Evolutionary conservation across 441 rosid species (phyloP), one percentile per base, ranked within the genome.

Genomic region (Gossypium davidsonii): DNA sequence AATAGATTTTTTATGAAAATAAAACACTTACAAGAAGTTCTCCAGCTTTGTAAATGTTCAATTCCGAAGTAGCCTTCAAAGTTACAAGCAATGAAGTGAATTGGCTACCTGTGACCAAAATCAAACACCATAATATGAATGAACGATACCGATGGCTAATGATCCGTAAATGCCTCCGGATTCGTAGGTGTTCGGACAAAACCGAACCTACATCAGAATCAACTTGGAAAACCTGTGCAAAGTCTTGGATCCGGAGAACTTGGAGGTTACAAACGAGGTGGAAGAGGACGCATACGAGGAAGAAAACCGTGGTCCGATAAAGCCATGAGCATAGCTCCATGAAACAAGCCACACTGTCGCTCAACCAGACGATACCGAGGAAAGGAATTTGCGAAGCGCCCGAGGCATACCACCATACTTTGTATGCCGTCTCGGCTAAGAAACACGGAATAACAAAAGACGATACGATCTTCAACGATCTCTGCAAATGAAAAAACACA

Each of bases 361-460:
- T 92, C 48, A 89, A 74, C 85, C 86, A 70, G 31, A 88, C 92
- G 12, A 87, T 87, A 12, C 97, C 97, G 6, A 92, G 73, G 85
- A 92, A 94, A 1, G 97, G 97, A 71, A 94, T 94, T 71, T 86
- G 90, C 61, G 97, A 89, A 73, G 95, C 95, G 3, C 97, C 97
- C 4, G 59, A 92, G 2, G 95, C 92, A 68, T 94, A 92, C 98
- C 97, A 92, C 98, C 98, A 94, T 81, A 92, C 90, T 80, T 92
- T 92, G 83, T 94, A 94, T 18, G 92, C 87, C 23, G 83, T 78
- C 80, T 90, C 93, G 6, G 87, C 90, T 69, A 87, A 2, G 68
- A 92, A 88, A 73, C 95, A 92, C n/a, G 97, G 97, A 3, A 89
- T 66, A 56, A 86, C 97, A 76, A 94, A 94, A 72, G 79, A n/a